Base-by-base conservation (phyloP, 805 yeast genomes). In the Naumovozyma dairenensis region DNA sequence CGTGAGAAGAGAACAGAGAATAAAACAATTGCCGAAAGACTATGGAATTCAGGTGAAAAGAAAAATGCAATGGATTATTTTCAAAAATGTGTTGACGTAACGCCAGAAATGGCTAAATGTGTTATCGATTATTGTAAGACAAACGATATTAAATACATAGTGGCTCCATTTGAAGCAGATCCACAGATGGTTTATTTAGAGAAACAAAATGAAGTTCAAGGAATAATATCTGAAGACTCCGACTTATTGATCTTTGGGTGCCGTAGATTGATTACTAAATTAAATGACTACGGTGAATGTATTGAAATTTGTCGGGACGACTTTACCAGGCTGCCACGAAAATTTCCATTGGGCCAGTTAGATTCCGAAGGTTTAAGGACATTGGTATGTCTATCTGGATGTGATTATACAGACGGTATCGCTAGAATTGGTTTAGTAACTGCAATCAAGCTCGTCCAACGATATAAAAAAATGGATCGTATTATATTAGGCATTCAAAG, bases 101-200 rank as follows among this genome's bases (percentile, higher is more conserved):
- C 95, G 2, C 85, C 95, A 1, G 74, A 75, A 42, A 86, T 92
- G 92, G 96, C 96, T 4, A 82, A 82, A 46, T 69, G 84, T 9
- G 66, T 89, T 9, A 85, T 87, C 51, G 80, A 78, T 26, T 79
- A 71, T 47, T 66, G 93, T 41, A 76, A 75, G 44, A 43, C 54
- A 10, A 63, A 69, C 29, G 57, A 59, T 1, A 74, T 92, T 31
- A 70, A 67, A 38, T 89, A 72, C 48, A 72, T 92, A 6, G 98
- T 92, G 6, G 97, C 99, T 0, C 99, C 99, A 0, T 92, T 85
- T 53, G 99, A 92, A 60, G 98, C 98, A 1, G 99, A 92, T 55
- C 80, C 98, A 1, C 98, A 92, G 56, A 74, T 92, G 80, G 97
- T 87, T 7, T 85, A 77, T 48, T 66, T 92, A 28, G 97, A 89